Evolutionary conservation across 2,329 filamentous ascomycete genomes (phyloP).

Genomic region (Cladosporium colombiae): DNA sequence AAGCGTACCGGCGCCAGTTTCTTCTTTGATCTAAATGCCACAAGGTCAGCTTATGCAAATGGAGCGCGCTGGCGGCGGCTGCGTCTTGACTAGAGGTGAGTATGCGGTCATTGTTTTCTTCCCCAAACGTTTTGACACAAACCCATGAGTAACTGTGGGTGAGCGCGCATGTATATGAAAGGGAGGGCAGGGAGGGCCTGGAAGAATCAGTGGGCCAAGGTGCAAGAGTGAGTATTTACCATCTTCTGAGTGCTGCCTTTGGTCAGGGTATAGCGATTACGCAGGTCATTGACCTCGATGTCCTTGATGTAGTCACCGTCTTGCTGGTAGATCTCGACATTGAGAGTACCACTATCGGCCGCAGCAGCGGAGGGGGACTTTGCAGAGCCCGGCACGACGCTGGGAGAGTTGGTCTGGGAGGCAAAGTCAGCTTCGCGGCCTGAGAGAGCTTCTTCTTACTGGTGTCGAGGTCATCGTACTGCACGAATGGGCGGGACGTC

Average conservation of each 20-base stretch:
- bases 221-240: constrained; percentile 78
- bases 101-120: constrained; percentile 40
- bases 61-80: constrained; percentile 43
- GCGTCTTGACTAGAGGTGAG: constrained; percentile 49
- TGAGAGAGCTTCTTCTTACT: neutral
- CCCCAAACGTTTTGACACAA: constrained; percentile 37
- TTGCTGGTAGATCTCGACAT: constrained; percentile 87
- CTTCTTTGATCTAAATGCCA: constrained; percentile 98
- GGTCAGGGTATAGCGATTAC: constrained; percentile 94
- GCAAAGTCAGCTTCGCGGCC: constrained; percentile 20
- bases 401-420: constrained; percentile 28
- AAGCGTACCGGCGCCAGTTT: constrained; percentile 98
- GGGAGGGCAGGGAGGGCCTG: constrained; percentile 43
- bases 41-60: constrained; percentile 94
- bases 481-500: constrained; percentile 76
- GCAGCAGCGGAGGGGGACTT: constrained; percentile 55
- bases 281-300: constrained; percentile 96
- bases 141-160: constrained; percentile 25
- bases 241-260: constrained; percentile 98
- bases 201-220: constrained; percentile 60
- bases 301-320: constrained; percentile 99
- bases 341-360: constrained; percentile 58
- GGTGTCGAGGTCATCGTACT: neutral
- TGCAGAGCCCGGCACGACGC: constrained; percentile 51
- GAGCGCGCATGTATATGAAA: constrained; percentile 20